Conservation (phyloP, 495 filamentous ascomycete genomes). For the Neurospora discreta region DNA sequence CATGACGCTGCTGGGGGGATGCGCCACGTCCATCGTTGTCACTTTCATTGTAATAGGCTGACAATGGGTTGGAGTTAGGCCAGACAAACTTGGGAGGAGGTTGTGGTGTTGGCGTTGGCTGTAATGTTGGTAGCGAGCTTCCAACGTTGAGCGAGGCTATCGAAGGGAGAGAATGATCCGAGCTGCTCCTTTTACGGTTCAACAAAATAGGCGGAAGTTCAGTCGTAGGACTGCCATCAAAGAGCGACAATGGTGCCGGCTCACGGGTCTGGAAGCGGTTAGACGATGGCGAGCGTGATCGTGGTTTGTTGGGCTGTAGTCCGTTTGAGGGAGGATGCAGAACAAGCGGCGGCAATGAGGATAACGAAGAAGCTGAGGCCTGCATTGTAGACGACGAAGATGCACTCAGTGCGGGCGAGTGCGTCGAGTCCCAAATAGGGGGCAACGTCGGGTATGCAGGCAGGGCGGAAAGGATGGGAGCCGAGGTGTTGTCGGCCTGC, state of each 20-base stretch:
- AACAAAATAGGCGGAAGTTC: constrained; percentile 34
- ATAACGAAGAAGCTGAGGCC: not conserved
- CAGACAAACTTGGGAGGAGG: constrained; percentile 27
- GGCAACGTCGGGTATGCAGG: constrained; percentile 1
- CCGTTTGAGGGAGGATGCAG: not conserved
- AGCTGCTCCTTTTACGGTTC: constrained; percentile 7
- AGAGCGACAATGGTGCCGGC: constrained; percentile 23
- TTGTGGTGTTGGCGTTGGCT: constrained; percentile 16
- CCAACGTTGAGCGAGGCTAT: constrained; percentile 30
- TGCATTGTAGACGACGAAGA: not conserved
- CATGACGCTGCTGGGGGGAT: constrained; percentile 29
- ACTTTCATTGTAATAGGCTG: constrained; percentile 38
- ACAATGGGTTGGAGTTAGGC: constrained; percentile 44
- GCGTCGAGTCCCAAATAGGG: not conserved
- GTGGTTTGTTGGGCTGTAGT: constrained; percentile 4
- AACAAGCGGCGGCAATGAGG: not conserved
- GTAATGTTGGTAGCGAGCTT: constrained; percentile 10
- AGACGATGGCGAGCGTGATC: constrained; percentile 18
- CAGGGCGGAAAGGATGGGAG: not conserved
- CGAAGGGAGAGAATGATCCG: constrained; percentile 25
- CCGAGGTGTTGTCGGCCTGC: not conserved
- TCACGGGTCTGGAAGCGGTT: constrained; percentile 26
- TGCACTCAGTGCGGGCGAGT: not conserved
- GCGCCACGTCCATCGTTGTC: constrained; percentile 25
- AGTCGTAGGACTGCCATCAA: constrained; percentile 18